Evolutionary conservation across 768 basidiomycete genomes (phyloP).

Genomic region (Udeniomyces megalosporus): DNA sequence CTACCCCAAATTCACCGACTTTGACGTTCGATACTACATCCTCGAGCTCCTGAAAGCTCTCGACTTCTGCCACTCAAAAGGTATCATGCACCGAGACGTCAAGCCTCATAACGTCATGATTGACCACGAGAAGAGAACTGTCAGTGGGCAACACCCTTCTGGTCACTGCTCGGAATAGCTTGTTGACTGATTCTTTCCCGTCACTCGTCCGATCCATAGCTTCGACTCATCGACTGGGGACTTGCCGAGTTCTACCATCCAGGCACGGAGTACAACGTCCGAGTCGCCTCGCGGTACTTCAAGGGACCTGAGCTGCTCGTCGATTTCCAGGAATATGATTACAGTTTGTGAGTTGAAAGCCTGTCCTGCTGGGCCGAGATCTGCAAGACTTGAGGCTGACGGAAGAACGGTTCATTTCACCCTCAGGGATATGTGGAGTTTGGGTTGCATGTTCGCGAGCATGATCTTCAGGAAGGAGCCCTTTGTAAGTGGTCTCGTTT

Average conservation of each 20-base stretch:
- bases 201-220: constrained; percentile 34
- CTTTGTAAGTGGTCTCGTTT: constrained; percentile 4
- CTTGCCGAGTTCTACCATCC: constrained; percentile 93
- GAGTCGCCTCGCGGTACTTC: constrained; percentile 93
- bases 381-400: no score
- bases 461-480: constrained; percentile 99
- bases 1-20: constrained; percentile 88
- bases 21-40: constrained; percentile 93
- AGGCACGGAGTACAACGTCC: constrained; percentile 92
- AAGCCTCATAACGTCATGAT: constrained; percentile 99
- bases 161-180: no score
- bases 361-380: no score
- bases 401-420: no score
- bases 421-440: constrained; percentile 90
- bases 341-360: constrained; percentile 51
- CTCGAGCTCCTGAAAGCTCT: constrained; percentile 90
- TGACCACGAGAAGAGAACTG: constrained; percentile 91
- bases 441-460: constrained; percentile 96
- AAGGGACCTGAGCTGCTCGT: constrained; percentile 93
- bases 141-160: constrained; percentile 34
- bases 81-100: constrained; percentile 97
- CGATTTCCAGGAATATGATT: constrained; percentile 97
- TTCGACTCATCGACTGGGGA: constrained; percentile 96
- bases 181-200: background rate
- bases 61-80: constrained; percentile 95